phyloP scores from a whole-genome alignment of 768 basidiomycete genomes.

The Asterophora parasitica region DNA sequence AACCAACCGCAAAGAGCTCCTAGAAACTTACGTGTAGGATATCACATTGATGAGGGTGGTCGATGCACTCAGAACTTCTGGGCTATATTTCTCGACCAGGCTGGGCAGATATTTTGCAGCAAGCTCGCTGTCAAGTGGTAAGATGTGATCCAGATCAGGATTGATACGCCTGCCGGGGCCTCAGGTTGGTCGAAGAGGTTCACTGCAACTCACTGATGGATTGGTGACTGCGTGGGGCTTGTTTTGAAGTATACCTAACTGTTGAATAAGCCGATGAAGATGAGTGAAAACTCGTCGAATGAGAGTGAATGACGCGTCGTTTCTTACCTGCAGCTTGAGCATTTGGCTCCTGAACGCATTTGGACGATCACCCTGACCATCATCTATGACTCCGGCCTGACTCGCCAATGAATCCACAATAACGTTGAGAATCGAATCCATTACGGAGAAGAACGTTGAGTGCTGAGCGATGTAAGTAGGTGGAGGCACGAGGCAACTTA shows the following conservation, averaged over 20 bases:
- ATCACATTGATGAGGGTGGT: slow-evolving; percentile 30
- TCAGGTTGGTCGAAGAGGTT: not conserved
- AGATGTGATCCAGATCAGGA: not conserved
- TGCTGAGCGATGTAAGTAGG: not conserved
- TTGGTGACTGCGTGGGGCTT: slow-evolving; percentile 17
- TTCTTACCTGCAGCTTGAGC: slow-evolving; percentile 19
- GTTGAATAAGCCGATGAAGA: not conserved
- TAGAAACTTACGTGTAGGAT: slow-evolving; percentile 27
- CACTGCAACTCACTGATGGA: slow-evolving; percentile 17
- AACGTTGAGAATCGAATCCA: slow-evolving; percentile 12
- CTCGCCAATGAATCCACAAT: slow-evolving; percentile 15
- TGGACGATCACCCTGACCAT: slow-evolving; percentile 6
- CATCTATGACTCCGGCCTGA: slow-evolving; percentile 12
- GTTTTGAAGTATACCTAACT: slow-evolving; percentile 27
- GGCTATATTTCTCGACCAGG: slow-evolving; percentile 26
- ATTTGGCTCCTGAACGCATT: slow-evolving; percentile 11
- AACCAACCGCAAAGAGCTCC: not conserved
- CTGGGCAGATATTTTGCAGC: slow-evolving; percentile 35
- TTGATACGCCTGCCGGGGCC: no score
- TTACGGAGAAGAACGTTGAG: not conserved
- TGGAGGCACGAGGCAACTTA: no score
- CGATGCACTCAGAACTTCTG: slow-evolving; percentile 19
- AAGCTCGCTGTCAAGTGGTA: slow-evolving; percentile 21
- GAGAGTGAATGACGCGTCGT: not conserved
- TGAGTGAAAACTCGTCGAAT: not conserved